These are phyloP conservation scores for Penicillium nucicola DNA, from an alignment of 495 filamentous ascomycete species.

Conservation along the genomic window DNA sequence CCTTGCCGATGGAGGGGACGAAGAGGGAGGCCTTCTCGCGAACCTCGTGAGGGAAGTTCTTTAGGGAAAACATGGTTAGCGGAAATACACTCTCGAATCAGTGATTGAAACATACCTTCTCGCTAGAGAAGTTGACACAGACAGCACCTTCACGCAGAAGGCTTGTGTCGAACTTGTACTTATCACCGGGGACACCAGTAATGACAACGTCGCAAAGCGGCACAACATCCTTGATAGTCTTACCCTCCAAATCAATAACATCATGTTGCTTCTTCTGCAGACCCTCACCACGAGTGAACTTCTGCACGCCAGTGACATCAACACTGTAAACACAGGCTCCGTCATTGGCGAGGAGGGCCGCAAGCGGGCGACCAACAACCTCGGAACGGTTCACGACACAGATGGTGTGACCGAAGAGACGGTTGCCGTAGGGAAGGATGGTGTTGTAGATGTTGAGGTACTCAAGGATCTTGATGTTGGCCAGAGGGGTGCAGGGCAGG, in stretches of 20 bases:
- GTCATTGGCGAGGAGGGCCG: conserved; percentile 94
- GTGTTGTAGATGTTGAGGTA: conserved; percentile 94
- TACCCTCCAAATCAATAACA: conserved; percentile 72
- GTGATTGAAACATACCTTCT: conserved; percentile 54
- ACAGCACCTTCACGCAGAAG: conserved; percentile 83
- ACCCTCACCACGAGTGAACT: conserved; percentile 84
- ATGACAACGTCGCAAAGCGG: conserved; percentile 92
- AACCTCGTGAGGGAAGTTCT: conserved; percentile 85
- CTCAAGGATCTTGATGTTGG: conserved; percentile 94
- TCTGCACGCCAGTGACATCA: conserved; percentile 87
- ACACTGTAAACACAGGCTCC: conserved; percentile 93
- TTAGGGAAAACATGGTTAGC: conserved; percentile 4
- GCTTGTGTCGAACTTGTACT: conserved; percentile 82
- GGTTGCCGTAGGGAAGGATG: conserved; percentile 90
- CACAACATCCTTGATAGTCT: conserved; percentile 72
- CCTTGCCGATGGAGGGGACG: conserved; percentile 94
- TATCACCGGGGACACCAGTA: conserved; percentile 81
- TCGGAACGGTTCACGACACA: conserved; percentile 94
- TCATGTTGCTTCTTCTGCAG: conserved; percentile 79
- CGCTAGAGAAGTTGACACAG: conserved; percentile 96
- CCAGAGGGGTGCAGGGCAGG: conserved; percentile 91
- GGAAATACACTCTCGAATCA: background rate
- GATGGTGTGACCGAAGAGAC: conserved; percentile 84
- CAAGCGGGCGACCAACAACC: conserved; percentile 90
- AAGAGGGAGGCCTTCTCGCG: conserved; percentile 97